Evolutionary conservation across 495 filamentous ascomycete species (phyloP).

Genomic region (Bombardia bombarda): DNA sequence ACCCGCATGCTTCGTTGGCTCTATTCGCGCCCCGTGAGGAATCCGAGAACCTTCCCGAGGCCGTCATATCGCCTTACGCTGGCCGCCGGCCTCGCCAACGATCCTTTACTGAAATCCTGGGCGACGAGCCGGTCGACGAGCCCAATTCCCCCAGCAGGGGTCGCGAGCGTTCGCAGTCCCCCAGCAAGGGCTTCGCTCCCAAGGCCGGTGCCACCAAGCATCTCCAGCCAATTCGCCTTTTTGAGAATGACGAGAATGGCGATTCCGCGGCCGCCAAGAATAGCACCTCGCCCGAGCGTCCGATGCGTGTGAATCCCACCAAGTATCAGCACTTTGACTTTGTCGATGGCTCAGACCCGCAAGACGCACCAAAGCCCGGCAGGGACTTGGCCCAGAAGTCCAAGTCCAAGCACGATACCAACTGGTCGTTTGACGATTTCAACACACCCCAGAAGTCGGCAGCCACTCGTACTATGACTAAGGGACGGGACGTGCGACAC

Average conservation of each 20-base stretch:
- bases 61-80: slow-evolving; percentile 45
- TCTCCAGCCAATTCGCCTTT: slow-evolving; percentile 61
- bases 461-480: slow-evolving; percentile 31
- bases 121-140: slow-evolving; percentile 33
- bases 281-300: slow-evolving; percentile 30
- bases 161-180: slow-evolving; percentile 32
- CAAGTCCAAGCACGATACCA: slow-evolving; percentile 55
- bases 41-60: slow-evolving; percentile 33
- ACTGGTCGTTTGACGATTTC: slow-evolving; percentile 86
- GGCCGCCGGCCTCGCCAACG: slow-evolving; percentile 38
- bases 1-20: slow-evolving; percentile 70
- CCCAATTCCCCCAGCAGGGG: slow-evolving; percentile 41
- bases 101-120: slow-evolving; percentile 45
- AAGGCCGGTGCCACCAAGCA: slow-evolving; percentile 66
- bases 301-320: slow-evolving; percentile 56
- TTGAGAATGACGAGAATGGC: slow-evolving; percentile 48
- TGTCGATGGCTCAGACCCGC: slow-evolving; percentile 49
- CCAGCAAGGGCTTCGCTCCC: slow-evolving; percentile 41
- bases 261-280: slow-evolving; percentile 29
- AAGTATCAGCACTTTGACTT: slow-evolving; percentile 88
- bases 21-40: slow-evolving; percentile 60
- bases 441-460: slow-evolving; percentile 64
- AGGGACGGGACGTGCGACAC: slow-evolving; percentile 51
- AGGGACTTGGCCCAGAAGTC: slow-evolving; percentile 25
- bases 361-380: slow-evolving; percentile 24